Percentiles rank a stretch among this genome's conserved stretches.
Evolutionary conservation across 2,329 filamentous ascomycete species (phyloP).

Genomic region (Nothophaeocryptopus gaeumannii): DNA sequence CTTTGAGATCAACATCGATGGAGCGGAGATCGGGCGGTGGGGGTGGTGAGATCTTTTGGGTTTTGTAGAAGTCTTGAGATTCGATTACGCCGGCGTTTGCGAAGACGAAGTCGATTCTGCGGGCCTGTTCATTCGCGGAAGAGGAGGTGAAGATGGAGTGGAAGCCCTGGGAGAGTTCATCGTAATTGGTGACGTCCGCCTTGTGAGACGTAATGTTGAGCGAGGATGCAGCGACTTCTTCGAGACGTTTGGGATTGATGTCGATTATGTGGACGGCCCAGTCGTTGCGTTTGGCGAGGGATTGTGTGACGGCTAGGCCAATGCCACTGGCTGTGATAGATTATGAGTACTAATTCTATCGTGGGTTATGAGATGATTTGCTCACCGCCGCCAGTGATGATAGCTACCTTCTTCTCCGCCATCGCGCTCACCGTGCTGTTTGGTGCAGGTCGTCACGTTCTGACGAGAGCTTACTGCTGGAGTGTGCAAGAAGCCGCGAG

Average conservation of each 20-base stretch:
- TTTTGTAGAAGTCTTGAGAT: constrained; percentile 41
- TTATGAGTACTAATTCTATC: not conserved
- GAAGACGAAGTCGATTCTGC: constrained; percentile 48
- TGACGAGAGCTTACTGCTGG: too few species aligned
- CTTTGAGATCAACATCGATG: constrained; percentile 41
- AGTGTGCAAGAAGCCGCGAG: too few species aligned
- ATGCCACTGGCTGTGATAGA: constrained; percentile 40
- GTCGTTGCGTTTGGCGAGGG: constrained; percentile 34
- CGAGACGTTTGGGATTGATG: constrained; percentile 36
- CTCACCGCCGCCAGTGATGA: constrained; percentile 30
- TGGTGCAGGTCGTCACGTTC: too few species aligned
- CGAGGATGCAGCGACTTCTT: constrained; percentile 28
- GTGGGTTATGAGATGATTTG: not conserved
- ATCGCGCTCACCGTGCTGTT: not conserved
- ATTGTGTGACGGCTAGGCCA: constrained; percentile 41
- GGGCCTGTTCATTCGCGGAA: constrained; percentile 13
- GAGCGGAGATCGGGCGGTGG: constrained; percentile 35
- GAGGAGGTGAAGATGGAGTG: constrained; percentile 36
- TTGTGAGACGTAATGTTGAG: constrained; percentile 38
- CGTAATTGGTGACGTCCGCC: constrained; percentile 40
- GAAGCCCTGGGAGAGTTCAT: constrained; percentile 36
- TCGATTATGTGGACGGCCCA: constrained; percentile 45
- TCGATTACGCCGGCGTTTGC: constrained; percentile 50
- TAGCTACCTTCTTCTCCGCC: constrained; percentile 23
- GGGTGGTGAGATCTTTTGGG: constrained; percentile 25